Percentiles rank a stretch among this genome's conserved stretches.
These are phyloP conservation scores for Aspergillus incahuasiensis DNA, from an alignment of 495 filamentous ascomycete genomes.

Conservation along the genomic window DNA sequence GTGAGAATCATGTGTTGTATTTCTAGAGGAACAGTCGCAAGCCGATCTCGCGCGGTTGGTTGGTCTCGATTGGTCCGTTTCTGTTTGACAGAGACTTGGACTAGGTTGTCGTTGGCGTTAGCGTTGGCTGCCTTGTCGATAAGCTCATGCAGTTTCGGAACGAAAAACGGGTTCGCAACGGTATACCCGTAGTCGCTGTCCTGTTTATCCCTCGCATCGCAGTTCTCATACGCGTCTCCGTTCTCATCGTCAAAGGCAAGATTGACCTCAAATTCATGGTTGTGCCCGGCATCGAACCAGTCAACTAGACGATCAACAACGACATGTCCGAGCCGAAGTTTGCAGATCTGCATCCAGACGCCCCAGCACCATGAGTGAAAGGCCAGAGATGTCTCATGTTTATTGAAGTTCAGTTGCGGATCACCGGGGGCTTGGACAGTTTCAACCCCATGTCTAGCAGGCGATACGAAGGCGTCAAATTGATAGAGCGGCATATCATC, in stretches of 20 bases:
- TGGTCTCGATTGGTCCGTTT: no score
- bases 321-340: background rate
- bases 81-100: no score
- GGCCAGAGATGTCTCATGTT: background rate
- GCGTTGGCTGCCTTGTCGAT: background rate
- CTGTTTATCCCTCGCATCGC: background rate
- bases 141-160: background rate
- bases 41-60: background rate
- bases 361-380: conserved; percentile 2
- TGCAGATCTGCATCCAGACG: background rate
- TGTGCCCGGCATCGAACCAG: background rate
- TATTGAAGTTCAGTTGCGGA: background rate
- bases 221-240: background rate
- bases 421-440: background rate
- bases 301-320: background rate
- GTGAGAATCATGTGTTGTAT: background rate
- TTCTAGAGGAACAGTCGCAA: background rate
- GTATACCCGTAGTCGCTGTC: background rate
- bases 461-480: background rate
- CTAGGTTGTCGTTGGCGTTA: no score
- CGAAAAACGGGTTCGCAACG: background rate
- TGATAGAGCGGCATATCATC: background rate
- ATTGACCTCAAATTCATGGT: background rate
- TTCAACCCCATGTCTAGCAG: background rate
- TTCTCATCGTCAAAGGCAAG: background rate